phyloP scores from a whole-genome alignment of 208 protist genomes.

The Trypanosoma cruzi region DNA sequence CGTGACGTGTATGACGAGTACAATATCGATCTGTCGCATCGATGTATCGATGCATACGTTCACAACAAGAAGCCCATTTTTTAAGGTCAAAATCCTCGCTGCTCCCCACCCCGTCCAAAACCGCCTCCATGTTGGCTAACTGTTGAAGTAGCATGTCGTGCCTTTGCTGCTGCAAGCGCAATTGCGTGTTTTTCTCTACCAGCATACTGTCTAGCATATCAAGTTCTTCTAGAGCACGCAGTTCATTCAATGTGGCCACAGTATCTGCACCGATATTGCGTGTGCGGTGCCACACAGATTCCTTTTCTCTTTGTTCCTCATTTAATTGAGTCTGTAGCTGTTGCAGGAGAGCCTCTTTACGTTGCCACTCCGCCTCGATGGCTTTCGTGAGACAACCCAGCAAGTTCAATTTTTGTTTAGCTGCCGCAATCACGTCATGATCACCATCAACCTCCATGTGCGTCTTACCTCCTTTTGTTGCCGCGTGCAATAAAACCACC shows the following conservation, averaged over 20 bases:
- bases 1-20: constrained; percentile 1
- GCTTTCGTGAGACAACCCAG: not conserved
- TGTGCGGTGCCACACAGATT: constrained; percentile 5
- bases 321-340: constrained; percentile 11
- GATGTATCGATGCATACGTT: not conserved
- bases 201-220: constrained; percentile 60
- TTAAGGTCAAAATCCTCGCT: not conserved
- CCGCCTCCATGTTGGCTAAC: constrained; percentile 37
- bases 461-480: not conserved
- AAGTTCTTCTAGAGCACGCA: constrained; percentile 56
- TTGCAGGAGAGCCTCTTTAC: constrained; percentile 16
- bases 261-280: constrained; percentile 21
- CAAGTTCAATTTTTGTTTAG: constrained; percentile 3
- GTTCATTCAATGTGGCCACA: constrained; percentile 24
- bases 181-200: constrained; percentile 47
- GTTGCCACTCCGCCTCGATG: constrained; percentile 13
- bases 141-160: constrained; percentile 36
- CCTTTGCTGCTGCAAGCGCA: constrained; percentile 31
- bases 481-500: not conserved
- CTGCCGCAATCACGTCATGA: constrained; percentile 4
- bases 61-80: constrained; percentile 14
- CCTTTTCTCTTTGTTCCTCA: constrained; percentile 12
- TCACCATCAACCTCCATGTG: constrained; percentile 6
- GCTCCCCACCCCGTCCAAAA: constrained; percentile 9
- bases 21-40: constrained; percentile 14